Evolutionary conservation across 371 early-diverging fungal species (phyloP).

Genomic region (Phascolomyces articulosus): DNA sequence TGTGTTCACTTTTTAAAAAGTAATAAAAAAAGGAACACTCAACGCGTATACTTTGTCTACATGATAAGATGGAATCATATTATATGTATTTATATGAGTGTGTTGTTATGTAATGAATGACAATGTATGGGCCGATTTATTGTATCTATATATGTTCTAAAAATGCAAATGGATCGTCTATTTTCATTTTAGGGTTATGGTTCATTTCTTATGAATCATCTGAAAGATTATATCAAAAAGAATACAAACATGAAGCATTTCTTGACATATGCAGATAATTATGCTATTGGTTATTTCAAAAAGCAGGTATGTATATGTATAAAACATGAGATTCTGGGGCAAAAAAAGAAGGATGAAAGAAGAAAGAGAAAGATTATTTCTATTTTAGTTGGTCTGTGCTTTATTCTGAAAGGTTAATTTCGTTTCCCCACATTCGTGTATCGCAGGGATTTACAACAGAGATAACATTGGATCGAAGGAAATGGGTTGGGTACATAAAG

Average conservation of each 20-base stretch:
- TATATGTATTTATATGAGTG: not conserved
- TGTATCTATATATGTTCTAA: not conserved
- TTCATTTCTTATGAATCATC: slow-evolving; percentile 90
- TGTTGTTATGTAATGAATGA: not conserved
- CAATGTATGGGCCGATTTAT: not conserved
- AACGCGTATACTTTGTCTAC: too few relatives aligned
- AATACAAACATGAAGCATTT: slow-evolving; percentile 82
- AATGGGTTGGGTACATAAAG: slow-evolving; percentile 99
- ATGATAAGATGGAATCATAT: too few relatives aligned
- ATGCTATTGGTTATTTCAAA: slow-evolving; percentile 99
- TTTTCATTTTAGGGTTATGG: slow-evolving; percentile 97
- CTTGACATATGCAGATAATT: slow-evolving; percentile 99
- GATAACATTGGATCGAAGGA: slow-evolving; percentile 86
- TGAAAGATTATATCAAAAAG: slow-evolving; percentile 87
- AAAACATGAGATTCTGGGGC: too few relatives aligned
- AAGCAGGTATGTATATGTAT: slow-evolving; percentile 77
- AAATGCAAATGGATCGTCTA: not conserved
- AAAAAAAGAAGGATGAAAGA: slow-evolving; percentile 8
- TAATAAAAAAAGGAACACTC: too few relatives aligned
- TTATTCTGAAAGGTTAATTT: not conserved
- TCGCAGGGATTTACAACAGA: slow-evolving; percentile 95
- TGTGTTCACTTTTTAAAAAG: too few relatives aligned
- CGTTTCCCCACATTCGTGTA: not conserved
- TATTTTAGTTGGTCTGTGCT: not conserved
- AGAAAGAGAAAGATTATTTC: not conserved